Evolutionary conservation across 495 filamentous ascomycete species (phyloP), one percentile per base, ranked within the genome.

Genomic region (Cercophora newfieldiana): DNA sequence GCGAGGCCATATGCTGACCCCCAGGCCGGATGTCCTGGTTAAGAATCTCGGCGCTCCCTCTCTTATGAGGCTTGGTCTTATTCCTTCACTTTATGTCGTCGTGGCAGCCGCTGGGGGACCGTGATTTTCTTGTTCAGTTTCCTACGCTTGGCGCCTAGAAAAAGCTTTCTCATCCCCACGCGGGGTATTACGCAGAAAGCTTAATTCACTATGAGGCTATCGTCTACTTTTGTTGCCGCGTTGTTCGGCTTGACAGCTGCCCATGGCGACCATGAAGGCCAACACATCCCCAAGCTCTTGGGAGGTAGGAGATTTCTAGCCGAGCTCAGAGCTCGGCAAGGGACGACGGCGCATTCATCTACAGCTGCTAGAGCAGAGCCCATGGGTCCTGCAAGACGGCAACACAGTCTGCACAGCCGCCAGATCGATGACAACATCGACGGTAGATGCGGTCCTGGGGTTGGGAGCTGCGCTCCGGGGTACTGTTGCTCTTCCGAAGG

Each of bases 401-500:
- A 53, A 48, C 14, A 44, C 6, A 30, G 31, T 28, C 24, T 70
- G 16, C 51, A 66, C 37, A 44, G 62, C 28, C 63, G 75, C 19
- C 66, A 73, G 47, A 56, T 55, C 22, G 59, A 62, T 31, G 68
- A 64, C 31, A 69, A 64, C 28, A 62, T 47, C 7, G 72, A 74
- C 21, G 72, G 67, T 1, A 68, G 65, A 61, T 85, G 82, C 30
- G 82, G 82, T 6, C 63, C 69, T 6, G 66, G 69, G 5, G 62
- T 71, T 56, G 86, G 85, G 24, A 79, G 73, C 56, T 91, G 90
- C 70, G 69, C 82, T 2, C 59, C 78, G 3, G 83, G 80, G 14
- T 80, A 86, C 33, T 91, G 90, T 68, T 92, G 90, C 74, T 91
- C 89, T 25, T 66, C 71, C 60, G 83, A 84, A 72, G 89, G 89